Percentiles rank a stretch among this genome's conserved stretches.
Evolutionary conservation across 2,329 filamentous ascomycete species (phyloP).

Genomic region (Claviceps maximensis): DNA sequence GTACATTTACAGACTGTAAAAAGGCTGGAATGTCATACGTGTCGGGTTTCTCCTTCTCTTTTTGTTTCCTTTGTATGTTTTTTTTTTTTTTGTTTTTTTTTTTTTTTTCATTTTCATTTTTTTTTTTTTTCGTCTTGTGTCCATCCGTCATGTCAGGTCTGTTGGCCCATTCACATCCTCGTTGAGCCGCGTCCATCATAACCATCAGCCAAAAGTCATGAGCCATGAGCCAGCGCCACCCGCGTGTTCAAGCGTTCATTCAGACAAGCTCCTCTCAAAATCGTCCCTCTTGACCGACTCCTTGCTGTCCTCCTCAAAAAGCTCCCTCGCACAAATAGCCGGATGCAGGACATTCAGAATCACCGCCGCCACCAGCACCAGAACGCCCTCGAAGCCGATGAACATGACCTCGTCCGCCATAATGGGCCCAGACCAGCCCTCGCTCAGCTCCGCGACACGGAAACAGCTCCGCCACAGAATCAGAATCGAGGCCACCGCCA

Average conservation of each 20-base stretch:
- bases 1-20: no score
- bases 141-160: no score
- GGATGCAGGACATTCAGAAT: slow-evolving; percentile 28
- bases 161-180: no score
- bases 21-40: not conserved
- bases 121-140: not conserved
- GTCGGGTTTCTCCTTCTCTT: not conserved
- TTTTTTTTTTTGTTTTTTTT: not conserved
- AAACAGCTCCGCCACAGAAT: slow-evolving; percentile 54
- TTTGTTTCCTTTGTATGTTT: not conserved
- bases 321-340: slow-evolving; percentile 6
- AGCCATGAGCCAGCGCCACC: no score
- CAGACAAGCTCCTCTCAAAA: not conserved
- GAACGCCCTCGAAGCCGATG: slow-evolving; percentile 42
- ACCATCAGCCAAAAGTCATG: no score
- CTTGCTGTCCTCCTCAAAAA: not conserved
- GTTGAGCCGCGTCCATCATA: no score
- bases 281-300: no score
- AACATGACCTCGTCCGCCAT: slow-evolving; percentile 43
- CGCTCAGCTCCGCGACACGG: slow-evolving; percentile 50
- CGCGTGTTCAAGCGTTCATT: not conserved
- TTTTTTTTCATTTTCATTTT: not conserved
- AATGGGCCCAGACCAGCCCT: slow-evolving; percentile 48
- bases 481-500: slow-evolving; percentile 44
- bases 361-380: slow-evolving; percentile 34